These are phyloP conservation scores for Solanum piurae DNA, from an alignment of 257 asterid genomes.

Conservation along the genomic window DNA sequence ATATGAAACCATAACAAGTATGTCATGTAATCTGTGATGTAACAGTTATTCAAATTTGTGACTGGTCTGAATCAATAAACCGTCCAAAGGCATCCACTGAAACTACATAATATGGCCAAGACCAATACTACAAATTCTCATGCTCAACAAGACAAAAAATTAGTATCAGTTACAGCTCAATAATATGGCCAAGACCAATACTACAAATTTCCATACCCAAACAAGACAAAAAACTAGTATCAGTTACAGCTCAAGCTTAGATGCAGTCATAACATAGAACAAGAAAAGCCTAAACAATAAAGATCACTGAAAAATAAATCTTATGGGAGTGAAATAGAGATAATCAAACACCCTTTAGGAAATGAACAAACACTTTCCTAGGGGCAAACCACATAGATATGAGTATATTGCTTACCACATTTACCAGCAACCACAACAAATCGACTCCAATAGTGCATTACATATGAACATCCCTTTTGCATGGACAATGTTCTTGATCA, in stretches of 20 bases:
- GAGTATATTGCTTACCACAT: not conserved
- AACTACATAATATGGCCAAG: not conserved
- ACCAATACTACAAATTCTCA: not conserved
- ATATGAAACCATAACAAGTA: not conserved
- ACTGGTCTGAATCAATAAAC: not conserved
- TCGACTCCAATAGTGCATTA: not conserved
- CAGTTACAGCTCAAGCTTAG: not conserved
- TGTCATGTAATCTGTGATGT: not conserved
- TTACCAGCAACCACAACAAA: not conserved
- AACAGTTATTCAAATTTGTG: not conserved
- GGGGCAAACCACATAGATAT: not conserved
- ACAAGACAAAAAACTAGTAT: not conserved
- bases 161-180: not conserved
- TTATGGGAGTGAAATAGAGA: not conserved
- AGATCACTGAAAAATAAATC: not conserved
- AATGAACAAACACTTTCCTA: not conserved
- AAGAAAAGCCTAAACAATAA: not conserved
- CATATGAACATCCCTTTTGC: not conserved
- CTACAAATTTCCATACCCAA: not conserved
- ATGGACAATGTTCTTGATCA: not conserved
- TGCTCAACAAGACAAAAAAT: not conserved
- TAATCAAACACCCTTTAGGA: not conserved
- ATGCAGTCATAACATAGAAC: not conserved
- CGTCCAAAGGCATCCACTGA: not conserved
- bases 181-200: not conserved